These are phyloP conservation scores for Sarocladium brachiariae DNA, from an alignment of 2,329 filamentous ascomycete species.

Conservation along the genomic window DNA sequence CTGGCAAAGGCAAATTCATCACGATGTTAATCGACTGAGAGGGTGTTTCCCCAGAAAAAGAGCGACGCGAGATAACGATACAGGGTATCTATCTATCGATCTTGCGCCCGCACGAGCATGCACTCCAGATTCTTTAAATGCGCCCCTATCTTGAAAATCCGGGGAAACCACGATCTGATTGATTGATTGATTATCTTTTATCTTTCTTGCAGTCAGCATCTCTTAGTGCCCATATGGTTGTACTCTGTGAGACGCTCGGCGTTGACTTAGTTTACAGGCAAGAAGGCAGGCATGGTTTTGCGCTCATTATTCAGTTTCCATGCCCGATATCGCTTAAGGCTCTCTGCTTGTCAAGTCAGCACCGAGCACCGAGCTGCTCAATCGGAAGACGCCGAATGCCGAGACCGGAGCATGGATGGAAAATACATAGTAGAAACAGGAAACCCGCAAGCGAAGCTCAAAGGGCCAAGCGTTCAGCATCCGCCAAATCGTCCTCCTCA, in stretches of 20 bases:
- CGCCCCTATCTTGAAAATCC: background rate
- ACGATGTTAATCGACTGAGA: background rate
- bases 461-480: background rate
- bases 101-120: background rate
- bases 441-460: background rate
- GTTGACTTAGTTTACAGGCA: too few relatives aligned
- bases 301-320: background rate
- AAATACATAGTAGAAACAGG: too few relatives aligned
- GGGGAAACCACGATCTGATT: background rate
- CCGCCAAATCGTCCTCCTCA: background rate
- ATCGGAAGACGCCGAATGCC: background rate
- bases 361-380: background rate
- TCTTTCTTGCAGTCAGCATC: too few relatives aligned
- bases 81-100: background rate
- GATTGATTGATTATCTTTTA: too few relatives aligned
- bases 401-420: background rate
- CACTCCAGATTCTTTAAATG: slow-evolving; percentile 1
- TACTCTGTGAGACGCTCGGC: too few relatives aligned
- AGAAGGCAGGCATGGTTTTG: too few relatives aligned
- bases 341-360: background rate
- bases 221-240: too few relatives aligned
- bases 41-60: background rate
- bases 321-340: background rate
- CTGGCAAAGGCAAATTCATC: background rate
- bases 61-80: background rate